Evolutionary conservation across 345 rosid genomes (phyloP).

Genomic region (Geranium rotundifolium): DNA sequence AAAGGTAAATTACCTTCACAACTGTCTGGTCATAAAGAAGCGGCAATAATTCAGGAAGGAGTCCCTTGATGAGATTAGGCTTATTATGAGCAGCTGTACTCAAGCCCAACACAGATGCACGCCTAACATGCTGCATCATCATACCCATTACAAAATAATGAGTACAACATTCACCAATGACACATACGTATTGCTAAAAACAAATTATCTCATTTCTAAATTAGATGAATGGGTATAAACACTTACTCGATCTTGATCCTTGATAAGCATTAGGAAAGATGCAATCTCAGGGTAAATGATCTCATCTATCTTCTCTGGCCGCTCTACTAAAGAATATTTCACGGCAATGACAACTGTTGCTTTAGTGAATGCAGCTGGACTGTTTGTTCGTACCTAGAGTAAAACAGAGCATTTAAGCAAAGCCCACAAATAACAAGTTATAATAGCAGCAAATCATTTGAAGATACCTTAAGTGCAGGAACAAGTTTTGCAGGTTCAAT

Average conservation of each 20-base stretch:
- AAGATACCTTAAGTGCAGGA: slow-evolving; percentile 86
- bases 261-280: slow-evolving; percentile 87
- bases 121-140: slow-evolving; percentile 87
- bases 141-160: slow-evolving; percentile 1
- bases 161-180: neutral
- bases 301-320: slow-evolving; percentile 88
- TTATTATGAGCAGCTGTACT: slow-evolving; percentile 94
- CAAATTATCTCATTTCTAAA: too few species aligned
- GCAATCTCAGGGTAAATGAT: slow-evolving; percentile 80
- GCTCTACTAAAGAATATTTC: slow-evolving; percentile 90
- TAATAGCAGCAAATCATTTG: neutral
- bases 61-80: slow-evolving; percentile 86
- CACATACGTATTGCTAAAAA: neutral
- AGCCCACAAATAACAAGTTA: neutral
- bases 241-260: slow-evolving; percentile 78
- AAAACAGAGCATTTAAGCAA: neutral
- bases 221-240: neutral
- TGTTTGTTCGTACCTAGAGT: slow-evolving; percentile 61
- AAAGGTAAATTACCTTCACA: slow-evolving; percentile 53
- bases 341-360: slow-evolving; percentile 96
- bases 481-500: slow-evolving; percentile 84
- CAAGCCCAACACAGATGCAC: slow-evolving; percentile 91
- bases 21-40: slow-evolving; percentile 92
- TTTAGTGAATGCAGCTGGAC: slow-evolving; percentile 82
- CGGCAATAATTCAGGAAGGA: slow-evolving; percentile 78